phyloP scores from a whole-genome alignment of 1,284 basidiomycete genomes.

The Coniferiporia sulphurascens region DNA sequence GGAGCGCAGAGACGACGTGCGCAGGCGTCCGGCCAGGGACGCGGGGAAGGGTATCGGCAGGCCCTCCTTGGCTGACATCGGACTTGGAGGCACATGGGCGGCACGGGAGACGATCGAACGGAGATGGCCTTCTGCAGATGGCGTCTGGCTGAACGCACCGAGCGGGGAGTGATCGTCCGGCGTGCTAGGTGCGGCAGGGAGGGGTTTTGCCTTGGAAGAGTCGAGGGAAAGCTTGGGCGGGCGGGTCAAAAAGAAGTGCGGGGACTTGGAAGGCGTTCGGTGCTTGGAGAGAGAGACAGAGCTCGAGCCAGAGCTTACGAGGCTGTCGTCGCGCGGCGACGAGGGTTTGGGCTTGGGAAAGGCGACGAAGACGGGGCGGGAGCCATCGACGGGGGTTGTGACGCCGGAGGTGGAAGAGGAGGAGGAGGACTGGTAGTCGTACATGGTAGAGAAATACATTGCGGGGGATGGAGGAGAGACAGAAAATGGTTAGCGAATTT shows the following conservation, averaged over 20 bases:
- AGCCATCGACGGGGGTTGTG: constrained; percentile 11
- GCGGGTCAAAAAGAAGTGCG: constrained; percentile 2
- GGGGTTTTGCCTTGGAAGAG: constrained; percentile 3
- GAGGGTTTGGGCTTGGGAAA: constrained; percentile 3
- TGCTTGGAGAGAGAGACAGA: constrained; percentile 5
- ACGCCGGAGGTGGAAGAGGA: constrained; percentile 14
- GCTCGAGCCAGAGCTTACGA: constrained; percentile 5
- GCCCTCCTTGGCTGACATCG: neutral
- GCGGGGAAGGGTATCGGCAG: no score
- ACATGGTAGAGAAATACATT: constrained; percentile 16
- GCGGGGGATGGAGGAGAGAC: neutral
- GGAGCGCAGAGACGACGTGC: no score
- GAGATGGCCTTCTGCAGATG: constrained; percentile 15
- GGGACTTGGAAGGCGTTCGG: neutral
- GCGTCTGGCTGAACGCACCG: constrained; percentile 16
- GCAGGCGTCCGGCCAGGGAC: no score
- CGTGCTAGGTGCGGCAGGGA: constrained; percentile 3
- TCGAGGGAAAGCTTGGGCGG: constrained; percentile 11
- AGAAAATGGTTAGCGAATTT: neutral
- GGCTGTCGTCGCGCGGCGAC: neutral
- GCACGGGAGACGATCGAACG: constrained; percentile 7
- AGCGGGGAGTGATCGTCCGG: constrained; percentile 7
- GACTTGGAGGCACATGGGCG: neutral
- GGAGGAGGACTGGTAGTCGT: constrained; percentile 12
- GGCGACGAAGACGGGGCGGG: neutral